Evolutionary conservation across 116 monocot species (phyloP).

Genomic region (Posidonia oceanica): DNA sequence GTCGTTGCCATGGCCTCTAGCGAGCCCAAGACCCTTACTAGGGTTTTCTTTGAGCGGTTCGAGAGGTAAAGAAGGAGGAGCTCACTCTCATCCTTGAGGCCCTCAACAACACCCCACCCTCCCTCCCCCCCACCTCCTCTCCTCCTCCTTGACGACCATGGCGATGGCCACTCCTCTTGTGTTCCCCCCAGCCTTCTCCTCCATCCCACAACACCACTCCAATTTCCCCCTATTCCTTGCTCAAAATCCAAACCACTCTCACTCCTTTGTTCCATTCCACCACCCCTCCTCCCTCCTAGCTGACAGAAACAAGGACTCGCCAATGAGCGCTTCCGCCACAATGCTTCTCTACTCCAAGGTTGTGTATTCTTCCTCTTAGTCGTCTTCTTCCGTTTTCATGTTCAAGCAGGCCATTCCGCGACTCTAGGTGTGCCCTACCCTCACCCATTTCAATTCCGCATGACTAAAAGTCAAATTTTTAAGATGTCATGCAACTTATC

Average conservation of each 20-base stretch:
- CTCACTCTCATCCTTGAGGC: too few relatives aligned
- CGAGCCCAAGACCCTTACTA: too few relatives aligned
- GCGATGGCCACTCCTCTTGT: constrained; percentile 11
- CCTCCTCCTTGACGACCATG: constrained; percentile 9
- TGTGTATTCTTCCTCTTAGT: not conserved
- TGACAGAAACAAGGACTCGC: constrained; percentile 14
- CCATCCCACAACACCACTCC: constrained; percentile 3
- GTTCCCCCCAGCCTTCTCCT: constrained; percentile 11
- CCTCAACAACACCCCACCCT: too few relatives aligned
- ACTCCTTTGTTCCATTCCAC: not conserved
- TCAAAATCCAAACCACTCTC: constrained; percentile 2
- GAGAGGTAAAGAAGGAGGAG: too few relatives aligned
- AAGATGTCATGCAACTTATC: not conserved
- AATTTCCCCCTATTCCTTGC: constrained; percentile 9
- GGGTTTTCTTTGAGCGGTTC: too few relatives aligned
- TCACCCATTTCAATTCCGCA: not conserved
- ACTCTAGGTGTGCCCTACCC: constrained; percentile 43
- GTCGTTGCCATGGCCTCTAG: too few relatives aligned
- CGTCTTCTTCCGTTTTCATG: constrained; percentile 25
- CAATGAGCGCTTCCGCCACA: constrained; percentile 7
- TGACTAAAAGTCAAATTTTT: not conserved
- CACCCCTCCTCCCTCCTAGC: too few relatives aligned
- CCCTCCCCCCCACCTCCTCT: not conserved
- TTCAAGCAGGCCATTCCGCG: constrained; percentile 92
- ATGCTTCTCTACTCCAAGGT: too few relatives aligned